Evolutionary conservation across 1,139 yeast genomes (phyloP), one percentile per base, ranked within the genome.

Genomic region (Yarrowia galli): DNA sequence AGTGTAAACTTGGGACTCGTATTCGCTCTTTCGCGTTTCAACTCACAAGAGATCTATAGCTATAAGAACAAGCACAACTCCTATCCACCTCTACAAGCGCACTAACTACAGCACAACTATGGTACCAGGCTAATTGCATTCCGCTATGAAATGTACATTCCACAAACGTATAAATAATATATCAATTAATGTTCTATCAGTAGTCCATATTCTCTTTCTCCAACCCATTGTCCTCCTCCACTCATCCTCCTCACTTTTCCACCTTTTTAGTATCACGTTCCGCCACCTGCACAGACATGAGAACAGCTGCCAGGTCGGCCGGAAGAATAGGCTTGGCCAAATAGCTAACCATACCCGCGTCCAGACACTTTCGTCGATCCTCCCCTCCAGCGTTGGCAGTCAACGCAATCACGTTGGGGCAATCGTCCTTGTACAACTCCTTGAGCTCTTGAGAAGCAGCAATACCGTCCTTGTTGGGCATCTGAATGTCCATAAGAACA

Each of bases 371-470:
- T 69, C 82, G 79, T 58, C 85, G 76, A 71, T 85, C 88, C 69
- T 85, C 87, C 2, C 85, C 84, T 3, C 86, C 87, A 16, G 85
- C 88, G 71, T 84, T 85, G 5, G 88, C 88, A 0, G 88, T 85
- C 71, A 85, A 75, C 15, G 88, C 87, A 23, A 85, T 82, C 4
- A 84, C 79, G 12, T 81, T 79, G 9, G 86, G 84, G 7, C 70
- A 54, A 1, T 71, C 49, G 3, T 74, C 76, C 25, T 75, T 76
- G 70, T 77, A 80, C 8, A 72, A 69, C 45, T 71, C 76, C 36
- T 73, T 74, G 10, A 78, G 77, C 67, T 76, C 75, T 67, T 77
- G 75, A 0, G 86, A 82, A 0, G 85, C 82, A 10, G 83, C 82
- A 51, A 83, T 82, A 0, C 86, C 86, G 69, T 84, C 86, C 75